These are phyloP conservation scores for Candida cerambycidarum DNA, from an alignment of 805 yeast genomes.

Conservation along the genomic window DNA sequence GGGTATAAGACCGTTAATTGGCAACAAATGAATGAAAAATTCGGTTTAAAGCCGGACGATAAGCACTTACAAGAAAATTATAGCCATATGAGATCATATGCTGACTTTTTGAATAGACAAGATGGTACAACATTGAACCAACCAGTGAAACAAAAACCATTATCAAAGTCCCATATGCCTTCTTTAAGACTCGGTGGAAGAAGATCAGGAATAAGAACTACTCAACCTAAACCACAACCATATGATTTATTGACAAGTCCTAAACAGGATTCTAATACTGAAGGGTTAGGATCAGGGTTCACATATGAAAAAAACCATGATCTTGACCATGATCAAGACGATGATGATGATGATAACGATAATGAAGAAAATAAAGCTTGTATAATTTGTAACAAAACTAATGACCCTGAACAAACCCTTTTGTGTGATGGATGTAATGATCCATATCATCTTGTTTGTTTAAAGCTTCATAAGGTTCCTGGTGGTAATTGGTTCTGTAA, in stretches of 20 bases:
- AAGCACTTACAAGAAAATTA: conserved; percentile 24
- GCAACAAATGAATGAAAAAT: conserved; percentile 22
- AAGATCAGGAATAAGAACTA: background rate
- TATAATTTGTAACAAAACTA: conserved; percentile 46
- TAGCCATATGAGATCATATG: conserved; percentile 28
- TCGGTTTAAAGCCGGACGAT: conserved; percentile 21
- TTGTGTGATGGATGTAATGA: conserved; percentile 76
- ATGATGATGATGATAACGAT: conserved; percentile 33
- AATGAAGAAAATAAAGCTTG: conserved; percentile 42
- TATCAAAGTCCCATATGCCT: background rate
- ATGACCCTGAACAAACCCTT: conserved; percentile 48
- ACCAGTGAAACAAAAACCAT: too few relatives aligned
- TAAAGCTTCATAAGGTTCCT: conserved; percentile 53
- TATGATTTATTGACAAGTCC: background rate
- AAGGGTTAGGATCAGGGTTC: too few relatives aligned
- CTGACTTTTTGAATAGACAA: conserved; percentile 26
- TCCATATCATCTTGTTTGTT: conserved; percentile 65
- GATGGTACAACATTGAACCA: background rate
- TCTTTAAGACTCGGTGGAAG: background rate
- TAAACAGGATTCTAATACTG: too few relatives aligned
- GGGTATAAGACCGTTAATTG: conserved; percentile 21
- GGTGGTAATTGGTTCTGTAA: conserved; percentile 76
- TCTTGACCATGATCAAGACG: too few relatives aligned
- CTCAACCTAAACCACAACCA: background rate
- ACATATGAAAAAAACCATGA: too few relatives aligned